Conservation (phyloP, 2,329 filamentous ascomycete genomes). For the Chaetomium sp. region DNA sequence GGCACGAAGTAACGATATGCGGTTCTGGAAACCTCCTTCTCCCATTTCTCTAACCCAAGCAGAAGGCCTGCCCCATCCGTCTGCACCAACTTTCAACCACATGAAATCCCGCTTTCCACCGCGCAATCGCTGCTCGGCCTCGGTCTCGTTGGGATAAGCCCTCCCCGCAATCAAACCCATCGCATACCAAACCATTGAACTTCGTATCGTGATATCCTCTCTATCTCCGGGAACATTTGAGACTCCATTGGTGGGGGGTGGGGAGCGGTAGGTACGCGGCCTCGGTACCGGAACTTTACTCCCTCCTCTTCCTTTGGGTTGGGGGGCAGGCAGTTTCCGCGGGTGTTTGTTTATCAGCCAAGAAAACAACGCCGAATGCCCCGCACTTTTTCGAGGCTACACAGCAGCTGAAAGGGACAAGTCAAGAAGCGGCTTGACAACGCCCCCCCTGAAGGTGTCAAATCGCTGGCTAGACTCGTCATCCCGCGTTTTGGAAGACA, state of each 20-base stretch:
- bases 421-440: too few species aligned
- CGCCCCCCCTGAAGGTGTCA: background rate
- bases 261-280: too few species aligned
- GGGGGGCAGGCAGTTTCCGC: background rate
- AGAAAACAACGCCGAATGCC: slow-evolving; percentile 2
- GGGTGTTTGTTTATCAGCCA: too few species aligned
- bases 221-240: too few species aligned
- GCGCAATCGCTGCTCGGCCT: background rate
- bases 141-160: background rate
- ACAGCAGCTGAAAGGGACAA: background rate
- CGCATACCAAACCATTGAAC: too few species aligned
- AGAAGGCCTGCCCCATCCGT: background rate
- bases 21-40: too few species aligned
- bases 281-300: too few species aligned
- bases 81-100: background rate
- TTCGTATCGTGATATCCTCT: too few species aligned
- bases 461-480: slow-evolving; percentile 2
- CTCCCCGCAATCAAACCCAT: too few species aligned
- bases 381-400: slow-evolving; percentile 8
- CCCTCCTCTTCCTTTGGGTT: background rate
- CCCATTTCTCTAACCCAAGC: too few species aligned
- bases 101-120: slow-evolving; percentile 5
- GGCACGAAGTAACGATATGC: too few species aligned
- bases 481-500: slow-evolving; percentile 34
- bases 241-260: too few species aligned